A percentile compares a stretch with the other conserved stretches of the same genome.
Evolutionary conservation across 441 rosid species (phyloP).

Genomic region (Viola pubescens): DNA sequence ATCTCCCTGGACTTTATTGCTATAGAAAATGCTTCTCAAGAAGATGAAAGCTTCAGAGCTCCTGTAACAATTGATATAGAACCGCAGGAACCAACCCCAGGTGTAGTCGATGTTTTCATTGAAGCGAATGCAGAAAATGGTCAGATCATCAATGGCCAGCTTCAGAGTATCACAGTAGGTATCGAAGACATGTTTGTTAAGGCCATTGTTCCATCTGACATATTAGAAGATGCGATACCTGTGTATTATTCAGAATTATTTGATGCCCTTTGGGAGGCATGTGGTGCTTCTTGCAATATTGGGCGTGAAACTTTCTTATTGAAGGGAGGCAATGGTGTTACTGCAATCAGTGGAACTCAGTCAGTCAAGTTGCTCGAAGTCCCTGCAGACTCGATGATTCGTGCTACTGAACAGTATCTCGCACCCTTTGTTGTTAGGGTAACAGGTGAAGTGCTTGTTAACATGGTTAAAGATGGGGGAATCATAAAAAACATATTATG

Average conservation of each 20-base stretch:
- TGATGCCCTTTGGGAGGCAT: slow-evolving; percentile 83
- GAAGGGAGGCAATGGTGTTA: slow-evolving; percentile 67
- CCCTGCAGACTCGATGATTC: slow-evolving; percentile 43
- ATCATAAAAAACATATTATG: slow-evolving; percentile 49
- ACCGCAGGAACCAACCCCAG: slow-evolving; percentile 87
- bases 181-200: slow-evolving; percentile 94
- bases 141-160: slow-evolving; percentile 67
- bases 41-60: slow-evolving; percentile 49
- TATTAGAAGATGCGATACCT: slow-evolving; percentile 40
- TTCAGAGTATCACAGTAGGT: slow-evolving; percentile 62
- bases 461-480: slow-evolving; percentile 55
- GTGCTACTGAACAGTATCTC: slow-evolving; percentile 46
- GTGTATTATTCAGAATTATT: slow-evolving; percentile 57
- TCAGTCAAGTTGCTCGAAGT: slow-evolving; percentile 88
- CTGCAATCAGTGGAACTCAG: slow-evolving; percentile 69
- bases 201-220: slow-evolving; percentile 54
- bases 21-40: slow-evolving; percentile 33
- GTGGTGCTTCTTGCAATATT: slow-evolving; percentile 57
- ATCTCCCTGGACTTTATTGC: slow-evolving; percentile 43
- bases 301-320: slow-evolving; percentile 79
- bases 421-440: slow-evolving; percentile 68
- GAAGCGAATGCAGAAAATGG: slow-evolving; percentile 82
- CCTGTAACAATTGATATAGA: slow-evolving; percentile 57
- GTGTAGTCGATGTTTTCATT: slow-evolving; percentile 76
- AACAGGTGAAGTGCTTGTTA: slow-evolving; percentile 59